Base-by-base conservation (phyloP, 768 basidiomycete species). In the Termitomyces sp. region DNA sequence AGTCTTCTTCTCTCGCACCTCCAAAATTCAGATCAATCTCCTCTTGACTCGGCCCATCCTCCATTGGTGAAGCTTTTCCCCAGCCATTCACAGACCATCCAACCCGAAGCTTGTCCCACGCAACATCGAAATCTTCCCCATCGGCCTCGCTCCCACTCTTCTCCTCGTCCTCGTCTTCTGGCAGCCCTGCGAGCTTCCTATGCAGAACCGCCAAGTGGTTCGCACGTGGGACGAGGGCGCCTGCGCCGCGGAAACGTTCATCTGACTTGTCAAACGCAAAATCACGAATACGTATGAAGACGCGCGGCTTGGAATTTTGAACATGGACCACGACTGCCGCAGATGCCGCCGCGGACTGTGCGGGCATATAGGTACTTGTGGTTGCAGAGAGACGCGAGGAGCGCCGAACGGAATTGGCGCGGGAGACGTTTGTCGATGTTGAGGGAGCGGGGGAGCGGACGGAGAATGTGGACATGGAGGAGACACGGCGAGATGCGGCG, bases 21-120 rank as follows among this genome's bases (percentile, higher is more conserved):
- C 69, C 68, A 58, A 84, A 84, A 61, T 83, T 83, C 44, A 76
- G 70, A 41, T 72, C 74, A 55, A 84, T 69, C 60, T 84, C 81
- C 64, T 71, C 38, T 68, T 70, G 54, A 69, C 62, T 78, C 64
- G 78, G 82, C 73, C 60, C 74, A 60, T 43, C 70, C 1, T 46
- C 46, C 44, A 13, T 40, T 55, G 72, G 76, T 72, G 26, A 14
- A 2, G 20, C 57, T 26, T 49, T 55, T 26, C 55, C 60, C 54
- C 55, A 44, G 18, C 62, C 65, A 38, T 63, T 50, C 24, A 22
- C n/a, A 14, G 24, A 66, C 71, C 61, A 66, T 60, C 71, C 72
- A n/a, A 57, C 55, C 35, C 66, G 65, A 30, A 71, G 69, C 55
- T 62, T 60, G 41, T 62, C 69, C 57, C 63, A 70, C 57, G 68